Conservation (phyloP, 768 basidiomycete genomes). For the Imleria badia region DNA sequence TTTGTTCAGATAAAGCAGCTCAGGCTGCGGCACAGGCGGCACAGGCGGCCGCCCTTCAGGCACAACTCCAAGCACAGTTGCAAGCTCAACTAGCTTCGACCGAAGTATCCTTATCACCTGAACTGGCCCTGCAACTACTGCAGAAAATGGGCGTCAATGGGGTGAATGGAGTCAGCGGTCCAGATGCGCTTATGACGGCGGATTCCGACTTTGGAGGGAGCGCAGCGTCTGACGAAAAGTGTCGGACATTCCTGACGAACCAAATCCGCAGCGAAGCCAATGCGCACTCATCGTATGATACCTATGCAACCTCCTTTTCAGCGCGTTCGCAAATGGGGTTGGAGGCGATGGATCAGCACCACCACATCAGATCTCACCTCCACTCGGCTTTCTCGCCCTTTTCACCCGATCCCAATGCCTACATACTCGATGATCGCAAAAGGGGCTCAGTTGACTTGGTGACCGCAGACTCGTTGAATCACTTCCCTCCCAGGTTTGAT, state of each 20-base stretch:
- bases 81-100: slow-evolving; percentile 32
- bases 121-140: slow-evolving; percentile 62
- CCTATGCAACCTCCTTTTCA: slow-evolving; percentile 18
- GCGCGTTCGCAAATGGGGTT: slow-evolving; percentile 12
- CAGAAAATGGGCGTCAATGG: slow-evolving; percentile 52
- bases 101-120: slow-evolving; percentile 44
- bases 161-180: slow-evolving; percentile 27
- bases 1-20: slow-evolving; percentile 78
- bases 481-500: slow-evolving; percentile 52
- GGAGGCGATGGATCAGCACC: slow-evolving; percentile 18
- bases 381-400: slow-evolving; percentile 64
- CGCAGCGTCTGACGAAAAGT: slow-evolving; percentile 23
- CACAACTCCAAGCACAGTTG: slow-evolving; percentile 38
- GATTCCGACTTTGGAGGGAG: slow-evolving; percentile 18
- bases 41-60: slow-evolving; percentile 69
- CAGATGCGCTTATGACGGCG: slow-evolving; percentile 7
- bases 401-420: slow-evolving; percentile 69
- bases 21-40: slow-evolving; percentile 86
- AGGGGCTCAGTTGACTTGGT: slow-evolving; percentile 38
- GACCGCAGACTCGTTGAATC: slow-evolving; percentile 45
- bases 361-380: slow-evolving; percentile 19
- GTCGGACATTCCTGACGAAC: slow-evolving; percentile 19
- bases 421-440: slow-evolving; percentile 35
- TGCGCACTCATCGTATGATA: slow-evolving; percentile 20
- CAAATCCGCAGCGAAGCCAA: slow-evolving; percentile 20